Evolutionary conservation across 345 rosid genomes (phyloP).

Genomic region (Adansonia digitata): DNA sequence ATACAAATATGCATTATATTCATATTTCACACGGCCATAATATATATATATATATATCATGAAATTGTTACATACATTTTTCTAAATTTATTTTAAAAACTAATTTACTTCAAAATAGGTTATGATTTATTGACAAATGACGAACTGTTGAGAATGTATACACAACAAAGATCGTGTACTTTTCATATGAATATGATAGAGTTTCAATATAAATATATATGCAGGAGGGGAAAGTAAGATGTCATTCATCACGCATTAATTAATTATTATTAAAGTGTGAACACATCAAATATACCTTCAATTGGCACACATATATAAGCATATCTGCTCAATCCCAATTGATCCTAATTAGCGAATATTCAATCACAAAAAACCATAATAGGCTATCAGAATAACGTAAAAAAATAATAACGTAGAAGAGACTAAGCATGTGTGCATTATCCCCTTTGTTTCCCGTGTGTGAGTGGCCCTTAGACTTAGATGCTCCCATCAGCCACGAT

Average conservation of each 20-base stretch:
- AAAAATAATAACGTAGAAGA: not conserved
- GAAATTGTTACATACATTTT: too few species aligned
- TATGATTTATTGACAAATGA: not conserved
- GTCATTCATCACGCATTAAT: not conserved
- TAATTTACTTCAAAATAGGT: too few species aligned
- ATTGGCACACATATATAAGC: not conserved
- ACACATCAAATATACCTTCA: slow-evolving; percentile 4
- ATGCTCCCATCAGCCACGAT: not conserved
- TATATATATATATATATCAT: too few species aligned
- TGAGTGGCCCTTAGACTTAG: not conserved
- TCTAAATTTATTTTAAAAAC: too few species aligned
- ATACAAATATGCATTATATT: too few species aligned
- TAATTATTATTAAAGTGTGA: not conserved
- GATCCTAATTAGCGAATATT: not conserved
- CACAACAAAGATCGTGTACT: not conserved
- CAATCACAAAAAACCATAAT: not conserved
- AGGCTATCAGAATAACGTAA: too few species aligned
- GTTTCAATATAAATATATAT: not conserved
- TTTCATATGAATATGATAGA: not conserved
- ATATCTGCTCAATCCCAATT: not conserved
- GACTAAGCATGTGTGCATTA: slow-evolving; percentile 9
- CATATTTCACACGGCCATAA: too few species aligned
- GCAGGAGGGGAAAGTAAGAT: not conserved
- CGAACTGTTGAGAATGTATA: not conserved
- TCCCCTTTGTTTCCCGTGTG: slow-evolving; percentile 1